Conservation (phyloP, 768 basidiomycete species). For the Termitomyces sp. region DNA sequence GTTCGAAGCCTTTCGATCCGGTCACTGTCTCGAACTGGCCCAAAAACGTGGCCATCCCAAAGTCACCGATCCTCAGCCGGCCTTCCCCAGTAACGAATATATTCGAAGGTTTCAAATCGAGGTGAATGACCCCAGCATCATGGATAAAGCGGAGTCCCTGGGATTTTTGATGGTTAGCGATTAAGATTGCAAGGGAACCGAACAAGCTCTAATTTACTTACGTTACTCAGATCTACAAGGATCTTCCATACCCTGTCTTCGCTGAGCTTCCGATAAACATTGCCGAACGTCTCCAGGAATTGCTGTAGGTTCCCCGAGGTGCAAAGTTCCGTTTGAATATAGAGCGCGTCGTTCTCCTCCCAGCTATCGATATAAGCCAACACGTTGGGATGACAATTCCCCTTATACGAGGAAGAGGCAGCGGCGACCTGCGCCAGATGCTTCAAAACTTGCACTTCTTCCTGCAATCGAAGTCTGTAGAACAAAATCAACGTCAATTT, state of each 20-base stretch:
- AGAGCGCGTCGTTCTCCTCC: conserved; percentile 87
- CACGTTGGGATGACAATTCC: conserved; percentile 67
- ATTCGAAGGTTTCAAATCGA: conserved; percentile 97
- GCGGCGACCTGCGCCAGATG: conserved; percentile 49
- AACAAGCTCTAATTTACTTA: conserved; percentile 40
- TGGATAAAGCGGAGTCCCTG: conserved; percentile 90
- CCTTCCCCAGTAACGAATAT: conserved; percentile 87
- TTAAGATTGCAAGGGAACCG: conserved; percentile 16
- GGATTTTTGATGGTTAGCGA: conserved; percentile 21
- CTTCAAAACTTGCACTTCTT: conserved; percentile 90
- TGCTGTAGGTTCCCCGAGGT: conserved; percentile 86
- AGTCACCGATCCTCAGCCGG: conserved; percentile 94
- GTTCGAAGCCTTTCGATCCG: conserved; percentile 58
- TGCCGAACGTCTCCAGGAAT: conserved; percentile 91
- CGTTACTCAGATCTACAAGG: conserved; percentile 81
- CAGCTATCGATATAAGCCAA: conserved; percentile 90
- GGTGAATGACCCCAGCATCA: conserved; percentile 81
- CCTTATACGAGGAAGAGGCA: conserved; percentile 25
- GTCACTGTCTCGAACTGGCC: conserved; percentile 23
- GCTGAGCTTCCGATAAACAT: conserved; percentile 76
- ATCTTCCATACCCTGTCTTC: conserved; percentile 97
- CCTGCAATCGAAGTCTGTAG: conserved; percentile 73
- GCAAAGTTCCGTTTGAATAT: conserved; percentile 93
- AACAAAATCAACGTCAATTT: conserved; percentile 18
- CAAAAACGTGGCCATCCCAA: conserved; percentile 95